Percentiles rank a stretch among this genome's conserved stretches.
phyloP scores from a whole-genome alignment of 352 stramenopile species.

The Peronospora farinosa region DNA sequence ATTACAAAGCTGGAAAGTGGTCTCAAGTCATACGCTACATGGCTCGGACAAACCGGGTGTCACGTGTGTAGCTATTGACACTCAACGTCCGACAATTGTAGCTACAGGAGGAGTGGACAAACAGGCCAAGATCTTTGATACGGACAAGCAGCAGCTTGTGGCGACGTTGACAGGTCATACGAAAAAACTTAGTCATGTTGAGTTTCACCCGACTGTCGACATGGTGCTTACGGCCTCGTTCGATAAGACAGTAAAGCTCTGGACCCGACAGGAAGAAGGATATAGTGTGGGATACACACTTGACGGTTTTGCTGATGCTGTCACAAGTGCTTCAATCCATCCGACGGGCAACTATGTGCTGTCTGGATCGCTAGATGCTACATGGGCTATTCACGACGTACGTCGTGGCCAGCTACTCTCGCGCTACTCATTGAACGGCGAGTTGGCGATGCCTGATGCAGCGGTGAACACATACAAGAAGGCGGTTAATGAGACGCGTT shows the following conservation, averaged over 20 bases:
- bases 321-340: conserved; percentile 71
- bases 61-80: conserved; percentile 51
- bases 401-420: conserved; percentile 47
- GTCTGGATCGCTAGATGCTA: conserved; percentile 65
- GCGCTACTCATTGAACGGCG: conserved; percentile 43
- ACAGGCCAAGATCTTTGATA: conserved; percentile 77
- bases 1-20: conserved; percentile 28
- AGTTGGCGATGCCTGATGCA: conserved; percentile 27
- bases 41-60: conserved; percentile 68
- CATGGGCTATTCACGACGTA: conserved; percentile 84
- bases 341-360: conserved; percentile 77
- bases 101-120: conserved; percentile 82
- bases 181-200: conserved; percentile 78
- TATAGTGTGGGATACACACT: conserved; percentile 63
- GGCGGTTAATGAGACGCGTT: conserved; percentile 34
- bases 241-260: conserved; percentile 83
- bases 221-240: conserved; percentile 61
- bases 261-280: conserved; percentile 35
- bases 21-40: conserved; percentile 62
- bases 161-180: conserved; percentile 74
- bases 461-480: conserved; percentile 22
- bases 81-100: conserved; percentile 41
- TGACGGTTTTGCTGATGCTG: conserved; percentile 48
- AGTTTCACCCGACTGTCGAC: conserved; percentile 68
- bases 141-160: conserved; percentile 55